Conservation (phyloP, 1,139 yeast species). For the Nakaseomyces sp. region DNA sequence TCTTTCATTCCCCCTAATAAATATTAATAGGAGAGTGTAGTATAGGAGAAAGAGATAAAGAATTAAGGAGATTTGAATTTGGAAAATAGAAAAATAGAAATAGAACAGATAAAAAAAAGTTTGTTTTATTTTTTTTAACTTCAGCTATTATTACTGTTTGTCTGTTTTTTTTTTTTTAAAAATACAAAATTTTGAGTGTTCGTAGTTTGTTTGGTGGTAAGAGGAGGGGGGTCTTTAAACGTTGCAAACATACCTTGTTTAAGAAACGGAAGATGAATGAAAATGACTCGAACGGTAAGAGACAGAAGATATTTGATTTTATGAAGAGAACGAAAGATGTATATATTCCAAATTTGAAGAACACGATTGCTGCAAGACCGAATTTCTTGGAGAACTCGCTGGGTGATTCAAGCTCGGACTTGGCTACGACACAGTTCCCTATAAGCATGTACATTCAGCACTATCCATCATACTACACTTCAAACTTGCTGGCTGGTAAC, state of each 20-base stretch:
- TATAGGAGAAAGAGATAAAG: too few species aligned
- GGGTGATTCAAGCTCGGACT: slow-evolving; percentile 14
- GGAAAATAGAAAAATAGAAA: too few species aligned
- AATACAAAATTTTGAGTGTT: background rate
- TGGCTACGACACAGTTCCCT: slow-evolving; percentile 12
- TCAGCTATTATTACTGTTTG: too few species aligned
- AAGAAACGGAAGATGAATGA: slow-evolving; percentile 6
- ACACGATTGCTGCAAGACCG: slow-evolving; percentile 43
- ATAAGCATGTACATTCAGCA: slow-evolving; percentile 35
- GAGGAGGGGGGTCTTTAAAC: background rate
- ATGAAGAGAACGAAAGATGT: slow-evolving; percentile 50
- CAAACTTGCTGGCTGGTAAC: slow-evolving; percentile 28
- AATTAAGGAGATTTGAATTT: too few species aligned
- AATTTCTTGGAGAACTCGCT: slow-evolving; percentile 36
- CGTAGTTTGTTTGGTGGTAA: background rate
- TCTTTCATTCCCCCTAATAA: too few species aligned
- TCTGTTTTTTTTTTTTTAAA: too few species aligned
- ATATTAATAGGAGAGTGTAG: too few species aligned
- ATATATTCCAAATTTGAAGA: slow-evolving; percentile 46
- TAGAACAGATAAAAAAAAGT: too few species aligned
- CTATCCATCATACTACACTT: slow-evolving; percentile 60
- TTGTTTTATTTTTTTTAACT: background rate
- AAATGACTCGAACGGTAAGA: slow-evolving; percentile 13
- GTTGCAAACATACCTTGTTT: background rate
- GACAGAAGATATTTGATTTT: slow-evolving; percentile 36